Evolutionary conservation across 2,329 filamentous ascomycete genomes (phyloP).

Genomic region (Fusarium staphyleae): DNA sequence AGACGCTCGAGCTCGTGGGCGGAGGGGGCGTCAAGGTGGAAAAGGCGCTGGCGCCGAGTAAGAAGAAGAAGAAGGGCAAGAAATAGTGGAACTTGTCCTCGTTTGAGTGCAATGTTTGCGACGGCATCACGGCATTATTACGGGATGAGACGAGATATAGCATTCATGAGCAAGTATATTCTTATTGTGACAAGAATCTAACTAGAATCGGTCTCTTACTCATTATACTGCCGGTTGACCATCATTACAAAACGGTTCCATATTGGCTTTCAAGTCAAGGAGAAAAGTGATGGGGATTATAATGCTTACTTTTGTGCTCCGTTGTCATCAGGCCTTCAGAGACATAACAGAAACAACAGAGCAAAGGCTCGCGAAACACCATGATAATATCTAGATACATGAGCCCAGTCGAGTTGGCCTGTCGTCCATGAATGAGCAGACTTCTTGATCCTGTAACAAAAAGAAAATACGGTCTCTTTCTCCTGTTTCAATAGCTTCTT

Average conservation of each 20-base stretch:
- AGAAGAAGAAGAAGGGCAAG: constrained; percentile 62
- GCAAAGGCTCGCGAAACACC: constrained; percentile 26
- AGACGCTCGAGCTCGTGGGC: constrained; percentile 68
- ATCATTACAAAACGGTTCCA: neutral
- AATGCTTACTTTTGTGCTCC: constrained; percentile 37
- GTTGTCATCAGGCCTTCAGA: constrained; percentile 13
- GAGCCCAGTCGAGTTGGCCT: constrained; percentile 22
- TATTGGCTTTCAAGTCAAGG: neutral
- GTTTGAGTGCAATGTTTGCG: neutral
- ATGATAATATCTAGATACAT: constrained; percentile 40
- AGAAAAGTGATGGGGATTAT: constrained; percentile 31
- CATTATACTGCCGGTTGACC: too few species aligned
- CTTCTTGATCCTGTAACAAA: too few species aligned
- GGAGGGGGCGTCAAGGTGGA: constrained; percentile 71
- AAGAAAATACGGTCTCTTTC: neutral
- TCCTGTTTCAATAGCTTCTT: constrained; percentile 4
- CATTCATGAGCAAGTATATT: neutral
- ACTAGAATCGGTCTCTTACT: too few species aligned
- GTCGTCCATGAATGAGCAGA: constrained; percentile 10
- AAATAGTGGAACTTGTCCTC: constrained; percentile 50
- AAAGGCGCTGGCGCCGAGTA: constrained; percentile 56
- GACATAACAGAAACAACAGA: constrained; percentile 28
- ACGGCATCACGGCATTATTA: neutral
- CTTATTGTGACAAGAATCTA: too few species aligned
- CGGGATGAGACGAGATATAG: neutral